A percentile compares a stretch with the other conserved stretches of the same genome.
Conservation (phyloP, 176 grass and related monocot species). For the Avena atlantica region DNA sequence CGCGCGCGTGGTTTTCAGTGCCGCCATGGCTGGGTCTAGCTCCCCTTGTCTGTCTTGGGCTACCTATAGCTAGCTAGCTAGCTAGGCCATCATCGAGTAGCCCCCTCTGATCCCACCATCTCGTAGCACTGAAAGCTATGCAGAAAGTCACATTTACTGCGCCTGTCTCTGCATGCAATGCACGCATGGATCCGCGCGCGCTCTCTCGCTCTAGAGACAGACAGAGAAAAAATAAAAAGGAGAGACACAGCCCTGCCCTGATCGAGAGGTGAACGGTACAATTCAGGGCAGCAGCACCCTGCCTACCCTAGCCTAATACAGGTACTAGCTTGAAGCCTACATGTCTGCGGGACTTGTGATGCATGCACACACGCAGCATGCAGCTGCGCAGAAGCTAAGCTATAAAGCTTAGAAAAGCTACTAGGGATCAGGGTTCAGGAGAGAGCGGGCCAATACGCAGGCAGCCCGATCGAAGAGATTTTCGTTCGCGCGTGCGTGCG, state of each 20-base stretch:
- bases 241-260: not conserved
- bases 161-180: not conserved
- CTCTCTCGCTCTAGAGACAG: not conserved
- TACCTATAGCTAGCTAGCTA: conserved; percentile 16
- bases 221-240: not conserved
- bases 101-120: conserved; percentile 30
- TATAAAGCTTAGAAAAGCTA: not conserved
- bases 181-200: too few relatives aligned
- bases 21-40: conserved; percentile 39
- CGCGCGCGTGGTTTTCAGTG: conserved; percentile 67
- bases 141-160: conserved; percentile 39
- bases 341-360: conserved; percentile 16
- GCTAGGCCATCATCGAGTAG: not conserved
- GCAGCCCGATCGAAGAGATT: conserved; percentile 8
- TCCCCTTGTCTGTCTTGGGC: conserved; percentile 47
- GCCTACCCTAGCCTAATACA: not conserved
- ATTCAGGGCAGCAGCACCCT: not conserved
- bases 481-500: not conserved
- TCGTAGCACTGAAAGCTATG: conserved; percentile 63
- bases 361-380: conserved; percentile 16
- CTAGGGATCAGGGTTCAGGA: not conserved
- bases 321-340: not conserved
- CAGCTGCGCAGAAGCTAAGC: not conserved
- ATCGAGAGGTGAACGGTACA: conserved; percentile 35
- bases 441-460: not conserved